A percentile compares a stretch with the other conserved stretches of the same genome.
Conservation (phyloP, 208 protist genomes). For the Tritrichomonas musculus region DNA sequence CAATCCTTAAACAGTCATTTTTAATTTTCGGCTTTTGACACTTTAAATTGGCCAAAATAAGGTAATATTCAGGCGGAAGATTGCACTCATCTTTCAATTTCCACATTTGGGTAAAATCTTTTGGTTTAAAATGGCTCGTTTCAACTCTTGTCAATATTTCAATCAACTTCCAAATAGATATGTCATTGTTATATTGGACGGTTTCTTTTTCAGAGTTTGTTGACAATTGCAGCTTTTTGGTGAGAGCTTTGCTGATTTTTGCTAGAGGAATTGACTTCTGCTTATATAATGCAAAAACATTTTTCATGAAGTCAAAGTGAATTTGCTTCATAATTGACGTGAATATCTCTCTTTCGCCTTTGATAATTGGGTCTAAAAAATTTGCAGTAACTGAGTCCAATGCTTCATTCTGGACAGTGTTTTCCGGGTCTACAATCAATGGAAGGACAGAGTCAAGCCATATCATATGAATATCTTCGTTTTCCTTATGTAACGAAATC, state of each 20-base stretch:
- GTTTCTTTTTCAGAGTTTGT: no score
- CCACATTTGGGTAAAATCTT: not conserved
- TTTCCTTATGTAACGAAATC: not conserved
- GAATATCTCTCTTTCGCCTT: not conserved
- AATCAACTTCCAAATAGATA: not conserved
- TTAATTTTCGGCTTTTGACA: not conserved
- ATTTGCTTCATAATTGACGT: not conserved
- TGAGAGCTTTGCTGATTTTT: not conserved
- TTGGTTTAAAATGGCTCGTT: not conserved
- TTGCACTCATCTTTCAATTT: not conserved
- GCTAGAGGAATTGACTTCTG: not conserved
- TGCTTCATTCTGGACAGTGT: slow-evolving; percentile 13
- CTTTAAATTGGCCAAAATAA: not conserved
- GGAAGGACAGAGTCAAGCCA: not conserved
- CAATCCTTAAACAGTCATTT: not conserved
- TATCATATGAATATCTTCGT: not conserved
- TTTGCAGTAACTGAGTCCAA: not conserved
- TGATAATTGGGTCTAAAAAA: not conserved
- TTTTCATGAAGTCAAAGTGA: not conserved
- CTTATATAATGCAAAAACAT: not conserved
- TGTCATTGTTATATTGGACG: no score
- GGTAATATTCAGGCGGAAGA: not conserved
- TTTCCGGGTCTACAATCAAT: not conserved
- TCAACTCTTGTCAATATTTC: not conserved
- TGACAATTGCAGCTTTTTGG: not conserved